A percentile compares a stretch with the other conserved stretches of the same genome.
Evolutionary conservation across 495 filamentous ascomycete genomes (phyloP).

Genomic region (Pseudomonodictys pantanalensis): DNA sequence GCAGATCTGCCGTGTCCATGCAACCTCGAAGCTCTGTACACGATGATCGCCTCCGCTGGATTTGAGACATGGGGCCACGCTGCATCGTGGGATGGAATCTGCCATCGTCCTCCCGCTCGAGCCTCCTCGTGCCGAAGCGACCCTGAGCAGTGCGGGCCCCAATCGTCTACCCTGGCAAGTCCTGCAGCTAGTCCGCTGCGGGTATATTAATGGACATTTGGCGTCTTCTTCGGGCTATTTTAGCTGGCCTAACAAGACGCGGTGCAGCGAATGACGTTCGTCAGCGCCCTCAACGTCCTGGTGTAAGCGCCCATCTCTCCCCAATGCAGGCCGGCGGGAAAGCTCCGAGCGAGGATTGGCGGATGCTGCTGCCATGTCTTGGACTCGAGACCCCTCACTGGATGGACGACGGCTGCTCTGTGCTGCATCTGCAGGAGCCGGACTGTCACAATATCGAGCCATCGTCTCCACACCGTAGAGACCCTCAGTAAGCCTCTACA

Average conservation of each 20-base stretch:
- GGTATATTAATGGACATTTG: conserved; percentile 29
- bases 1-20: neutral
- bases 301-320: conserved; percentile 21
- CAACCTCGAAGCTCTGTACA: neutral
- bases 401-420: conserved; percentile 2
- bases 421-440: conserved; percentile 28
- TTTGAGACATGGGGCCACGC: conserved; percentile 13
- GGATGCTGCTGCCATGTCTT: conserved; percentile 1
- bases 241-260: neutral
- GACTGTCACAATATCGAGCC: conserved; percentile 20
- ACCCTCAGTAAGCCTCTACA: conserved; percentile 36
- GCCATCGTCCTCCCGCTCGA: conserved; percentile 10
- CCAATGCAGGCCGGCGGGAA: conserved; percentile 17
- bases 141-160: neutral
- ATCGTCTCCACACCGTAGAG: conserved; percentile 7
- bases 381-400: conserved; percentile 23
- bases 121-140: conserved; percentile 15
- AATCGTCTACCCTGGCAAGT: neutral
- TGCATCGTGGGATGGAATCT: conserved; percentile 2
- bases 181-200: neutral
- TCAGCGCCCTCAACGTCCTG: conserved; percentile 2
- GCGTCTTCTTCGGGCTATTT: conserved; percentile 2
- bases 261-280: conserved; percentile 14
- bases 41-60: conserved; percentile 14
- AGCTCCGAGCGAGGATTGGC: conserved; percentile 20